Evolutionary conservation across 495 filamentous ascomycete species (phyloP).

Genomic region (Barbatosphaeria neglecta): DNA sequence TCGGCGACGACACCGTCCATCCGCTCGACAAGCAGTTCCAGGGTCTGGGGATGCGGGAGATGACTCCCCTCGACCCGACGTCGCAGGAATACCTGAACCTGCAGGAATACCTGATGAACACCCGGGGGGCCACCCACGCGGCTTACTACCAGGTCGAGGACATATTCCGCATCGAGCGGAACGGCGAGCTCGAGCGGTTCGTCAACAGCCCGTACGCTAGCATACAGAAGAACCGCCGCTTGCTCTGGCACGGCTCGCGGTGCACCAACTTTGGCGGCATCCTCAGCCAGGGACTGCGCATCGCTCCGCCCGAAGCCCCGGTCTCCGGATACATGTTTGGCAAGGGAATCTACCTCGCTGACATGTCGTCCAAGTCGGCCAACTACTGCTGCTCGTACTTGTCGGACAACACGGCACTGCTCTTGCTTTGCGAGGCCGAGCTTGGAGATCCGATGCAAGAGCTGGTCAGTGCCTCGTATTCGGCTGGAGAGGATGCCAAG

Average conservation of each 20-base stretch:
- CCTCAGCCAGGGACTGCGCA: constrained; percentile 71
- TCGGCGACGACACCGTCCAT: constrained; percentile 39
- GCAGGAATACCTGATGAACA: constrained; percentile 51
- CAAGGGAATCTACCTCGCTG: constrained; percentile 85
- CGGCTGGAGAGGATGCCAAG: constrained; percentile 52
- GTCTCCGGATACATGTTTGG: constrained; percentile 70
- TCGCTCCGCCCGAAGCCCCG: constrained; percentile 75
- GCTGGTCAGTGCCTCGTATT: constrained; percentile 37
- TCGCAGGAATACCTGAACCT: constrained; percentile 55
- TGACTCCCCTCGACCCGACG: constrained; percentile 50
- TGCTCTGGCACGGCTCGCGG: constrained; percentile 78
- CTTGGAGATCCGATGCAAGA: constrained; percentile 60
- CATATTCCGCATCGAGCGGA: constrained; percentile 73
- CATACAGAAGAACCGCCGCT: constrained; percentile 41
- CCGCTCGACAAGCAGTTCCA: constrained; percentile 59
- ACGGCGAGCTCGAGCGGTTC: constrained; percentile 63
- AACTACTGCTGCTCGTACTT: constrained; percentile 52
- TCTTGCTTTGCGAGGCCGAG: constrained; percentile 71
- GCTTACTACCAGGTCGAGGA: constrained; percentile 49
- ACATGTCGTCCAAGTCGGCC: constrained; percentile 63
- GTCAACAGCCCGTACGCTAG: constrained; percentile 36
- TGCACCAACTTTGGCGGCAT: constrained; percentile 76
- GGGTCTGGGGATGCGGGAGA: constrained; percentile 60
- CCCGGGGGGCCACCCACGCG: constrained; percentile 48
- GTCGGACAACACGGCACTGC: constrained; percentile 38